Evolutionary conservation across 306 rosid species (phyloP), one percentile per base, ranked within the genome.

Genomic region (Cucurbita pepo): DNA sequence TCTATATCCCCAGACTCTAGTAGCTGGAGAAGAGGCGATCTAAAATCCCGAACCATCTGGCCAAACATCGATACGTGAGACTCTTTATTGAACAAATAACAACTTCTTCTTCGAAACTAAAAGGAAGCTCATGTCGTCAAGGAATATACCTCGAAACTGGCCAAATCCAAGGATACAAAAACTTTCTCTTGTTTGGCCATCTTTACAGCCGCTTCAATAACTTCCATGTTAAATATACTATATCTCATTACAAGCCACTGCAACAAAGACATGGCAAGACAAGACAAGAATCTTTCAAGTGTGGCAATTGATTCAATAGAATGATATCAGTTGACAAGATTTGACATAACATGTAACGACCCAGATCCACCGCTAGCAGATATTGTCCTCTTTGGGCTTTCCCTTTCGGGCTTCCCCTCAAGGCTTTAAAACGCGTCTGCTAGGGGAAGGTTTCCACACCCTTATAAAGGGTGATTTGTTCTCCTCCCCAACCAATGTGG

Each of bases 201-300:
- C 71, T n/a, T 73, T 75, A 91, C 84, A 75, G 99, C 97, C 5
- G 86, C 86, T 81, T 86, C 86, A 83, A 91, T 95, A 77, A 89
- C 89, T 76, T 95, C 97, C 81, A 95, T 56, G 83, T 85, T 88
- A 84, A 91, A 78, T 54, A 78, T 76, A 25, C 88, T 85, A 74
- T 87, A 89, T 79, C 99, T 91, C 88, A 94, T 50, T 69, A 88
- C 86, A 82, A 94, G 72, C 99, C 97, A 94, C 99, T 94, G 89
- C 75, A 86, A 81, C 56, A 78, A 80, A 83, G 70, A 78, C 73
- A 74, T 48, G 56, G 47, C 77, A 75, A 30, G 34, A 30, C 77
- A 75, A 30, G 34, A 30, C 34, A 30, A 30, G 34, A 30, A 30
- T 30, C 47, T 37, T 62, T 62, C 11, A 19, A 55, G 34, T 55